phyloP scores from a whole-genome alignment of 768 basidiomycete species.

The Amanita rubescens region DNA sequence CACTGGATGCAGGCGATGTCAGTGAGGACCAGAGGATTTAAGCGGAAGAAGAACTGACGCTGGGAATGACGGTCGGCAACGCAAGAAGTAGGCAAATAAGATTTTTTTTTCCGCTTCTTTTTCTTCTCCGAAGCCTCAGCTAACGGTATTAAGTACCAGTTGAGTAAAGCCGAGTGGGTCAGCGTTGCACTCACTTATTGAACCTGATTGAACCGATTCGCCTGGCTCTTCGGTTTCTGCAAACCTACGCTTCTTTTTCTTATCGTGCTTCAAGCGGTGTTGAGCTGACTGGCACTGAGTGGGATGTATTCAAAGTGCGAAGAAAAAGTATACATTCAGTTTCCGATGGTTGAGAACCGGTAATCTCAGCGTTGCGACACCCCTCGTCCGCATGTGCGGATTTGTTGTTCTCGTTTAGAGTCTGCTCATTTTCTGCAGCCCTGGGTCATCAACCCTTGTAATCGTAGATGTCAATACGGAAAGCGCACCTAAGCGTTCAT shows the following conservation, averaged over 20 bases:
- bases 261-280: not conserved
- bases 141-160: not conserved
- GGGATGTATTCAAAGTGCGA: not conserved
- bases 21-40: not conserved
- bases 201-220: not conserved
- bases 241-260: constrained; percentile 1
- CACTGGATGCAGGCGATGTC: constrained; percentile 10
- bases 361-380: not conserved
- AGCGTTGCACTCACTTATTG: not conserved
- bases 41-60: not conserved
- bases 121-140: constrained; percentile 11
- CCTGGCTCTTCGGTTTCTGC: not conserved
- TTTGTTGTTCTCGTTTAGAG: not conserved
- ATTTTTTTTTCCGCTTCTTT: constrained; percentile 14
- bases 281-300: not conserved
- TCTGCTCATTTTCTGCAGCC: not conserved
- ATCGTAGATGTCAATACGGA: not conserved
- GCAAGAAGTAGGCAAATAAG: not conserved
- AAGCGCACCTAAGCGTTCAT: not conserved
- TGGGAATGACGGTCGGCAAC: not conserved
- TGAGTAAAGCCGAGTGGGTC: not conserved
- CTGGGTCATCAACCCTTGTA: not conserved
- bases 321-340: not conserved
- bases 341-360: not conserved
- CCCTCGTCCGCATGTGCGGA: not conserved